These are phyloP conservation scores for Cladophialophora psammophila DNA, from an alignment of 2,329 filamentous ascomycete genomes.

Conservation along the genomic window DNA sequence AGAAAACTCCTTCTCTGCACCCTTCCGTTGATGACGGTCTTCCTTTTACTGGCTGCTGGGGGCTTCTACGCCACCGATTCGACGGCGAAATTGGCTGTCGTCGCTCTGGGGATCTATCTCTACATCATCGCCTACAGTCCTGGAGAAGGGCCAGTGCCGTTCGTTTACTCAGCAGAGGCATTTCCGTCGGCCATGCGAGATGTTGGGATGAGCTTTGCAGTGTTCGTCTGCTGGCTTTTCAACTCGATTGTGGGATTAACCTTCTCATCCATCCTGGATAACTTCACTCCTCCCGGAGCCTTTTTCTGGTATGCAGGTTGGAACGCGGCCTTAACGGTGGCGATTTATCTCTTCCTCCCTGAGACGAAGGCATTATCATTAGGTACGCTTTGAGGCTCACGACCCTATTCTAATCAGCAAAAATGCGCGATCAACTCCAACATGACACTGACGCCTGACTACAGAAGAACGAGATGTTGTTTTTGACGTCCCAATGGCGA, in stretches of 20 bases:
- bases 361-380: slow-evolving; percentile 52
- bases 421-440: neutral
- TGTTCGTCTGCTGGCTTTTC: slow-evolving; percentile 63
- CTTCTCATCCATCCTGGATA: slow-evolving; percentile 57
- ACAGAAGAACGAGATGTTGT: neutral
- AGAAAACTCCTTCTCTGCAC: slow-evolving; percentile 68
- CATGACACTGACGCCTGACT: neutral
- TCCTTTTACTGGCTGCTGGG: slow-evolving; percentile 58
- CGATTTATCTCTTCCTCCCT: slow-evolving; percentile 61
- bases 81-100: slow-evolving; percentile 49
- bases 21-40: slow-evolving; percentile 66
- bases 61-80: slow-evolving; percentile 55
- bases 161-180: slow-evolving; percentile 70
- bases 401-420: neutral
- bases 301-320: slow-evolving; percentile 65
- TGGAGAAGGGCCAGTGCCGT: slow-evolving; percentile 68
- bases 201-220: slow-evolving; percentile 66
- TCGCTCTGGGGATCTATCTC: slow-evolving; percentile 49
- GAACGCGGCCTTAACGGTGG: slow-evolving; percentile 58
- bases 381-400: neutral
- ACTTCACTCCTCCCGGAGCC: slow-evolving; percentile 61
- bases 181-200: slow-evolving; percentile 68
- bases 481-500: neutral
- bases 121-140: slow-evolving; percentile 59
- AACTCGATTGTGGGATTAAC: slow-evolving; percentile 62